A percentile compares a stretch with the other conserved stretches of the same genome.
Evolutionary conservation across 2,329 filamentous ascomycete species (phyloP).

Genomic region (Neurospora sp.): DNA sequence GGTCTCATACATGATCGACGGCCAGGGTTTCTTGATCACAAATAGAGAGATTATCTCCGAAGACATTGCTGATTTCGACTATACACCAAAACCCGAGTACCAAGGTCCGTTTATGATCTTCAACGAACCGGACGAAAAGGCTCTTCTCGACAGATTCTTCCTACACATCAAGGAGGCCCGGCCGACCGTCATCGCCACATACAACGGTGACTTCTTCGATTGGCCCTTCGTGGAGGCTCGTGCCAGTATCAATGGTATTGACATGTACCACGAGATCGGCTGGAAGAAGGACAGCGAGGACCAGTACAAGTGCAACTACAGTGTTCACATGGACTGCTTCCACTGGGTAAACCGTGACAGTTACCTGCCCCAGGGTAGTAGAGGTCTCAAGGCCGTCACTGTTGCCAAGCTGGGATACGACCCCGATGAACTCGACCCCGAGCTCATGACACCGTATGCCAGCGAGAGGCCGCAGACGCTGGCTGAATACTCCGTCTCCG

Average conservation of each 20-base stretch:
- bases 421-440: constrained; percentile 92
- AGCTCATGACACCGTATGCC: constrained; percentile 92
- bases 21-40: constrained; percentile 93
- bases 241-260: constrained; percentile 88
- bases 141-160: constrained; percentile 83
- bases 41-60: constrained; percentile 97
- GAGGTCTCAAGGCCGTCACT: constrained; percentile 94
- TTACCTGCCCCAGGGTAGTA: constrained; percentile 92
- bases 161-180: constrained; percentile 88
- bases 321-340: constrained; percentile 98
- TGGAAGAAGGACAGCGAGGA: constrained; percentile 94
- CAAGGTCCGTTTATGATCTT: constrained; percentile 94
- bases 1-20: constrained; percentile 99
- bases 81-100: constrained; percentile 95
- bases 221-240: constrained; percentile 96
- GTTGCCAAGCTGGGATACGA: constrained; percentile 98
- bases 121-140: constrained; percentile 92
- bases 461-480: constrained; percentile 84
- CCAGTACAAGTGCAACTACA: constrained; percentile 91
- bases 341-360: constrained; percentile 98
- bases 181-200: constrained; percentile 97
- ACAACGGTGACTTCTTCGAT: constrained; percentile 99
- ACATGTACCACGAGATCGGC: constrained; percentile 98
- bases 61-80: constrained; percentile 95
- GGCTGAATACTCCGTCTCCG: constrained; percentile 96